Percentiles rank a stretch among this genome's conserved stretches.
Evolutionary conservation across 2,329 filamentous ascomycete genomes (phyloP).

Genomic region (Dactylonectria estremocensis): DNA sequence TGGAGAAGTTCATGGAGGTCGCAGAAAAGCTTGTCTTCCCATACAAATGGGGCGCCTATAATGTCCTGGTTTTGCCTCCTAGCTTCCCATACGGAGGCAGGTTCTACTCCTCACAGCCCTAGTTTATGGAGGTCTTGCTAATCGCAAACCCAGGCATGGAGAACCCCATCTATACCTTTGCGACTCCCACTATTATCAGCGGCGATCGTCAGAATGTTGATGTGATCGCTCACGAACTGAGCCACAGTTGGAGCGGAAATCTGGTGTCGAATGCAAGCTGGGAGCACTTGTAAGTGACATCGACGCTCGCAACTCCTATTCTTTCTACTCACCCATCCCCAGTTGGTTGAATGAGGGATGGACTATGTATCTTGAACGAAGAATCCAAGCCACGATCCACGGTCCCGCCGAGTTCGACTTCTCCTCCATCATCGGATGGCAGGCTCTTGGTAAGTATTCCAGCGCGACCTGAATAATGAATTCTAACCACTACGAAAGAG

Average conservation of each 20-base stretch:
- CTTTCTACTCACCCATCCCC: constrained; percentile 20
- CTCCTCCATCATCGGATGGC: constrained; percentile 96
- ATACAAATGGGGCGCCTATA: constrained; percentile 96
- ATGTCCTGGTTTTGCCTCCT: constrained; percentile 89
- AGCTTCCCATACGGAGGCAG: constrained; percentile 89
- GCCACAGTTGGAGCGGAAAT: constrained; percentile 90
- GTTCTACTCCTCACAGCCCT: constrained; percentile 43
- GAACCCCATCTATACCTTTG: constrained; percentile 95
- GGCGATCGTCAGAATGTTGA: constrained; percentile 94
- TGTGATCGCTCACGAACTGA: constrained; percentile 91
- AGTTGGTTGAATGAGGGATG: constrained; percentile 85
- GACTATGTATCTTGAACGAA: constrained; percentile 94
- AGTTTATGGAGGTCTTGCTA: constrained; percentile 9
- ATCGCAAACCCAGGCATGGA: constrained; percentile 76
- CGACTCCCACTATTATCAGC: constrained; percentile 93
- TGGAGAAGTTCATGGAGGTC: constrained; percentile 91
- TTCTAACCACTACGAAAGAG: constrained; percentile 59
- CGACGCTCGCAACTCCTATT: background rate
- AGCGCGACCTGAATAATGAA: background rate
- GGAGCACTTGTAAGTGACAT: constrained; percentile 78
- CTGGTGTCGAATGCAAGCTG: constrained; percentile 83
- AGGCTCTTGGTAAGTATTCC: constrained; percentile 74
- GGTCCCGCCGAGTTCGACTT: constrained; percentile 92
- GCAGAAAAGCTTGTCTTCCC: constrained; percentile 87
- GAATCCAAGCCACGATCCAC: constrained; percentile 83